Evolutionary conservation across 352 stramenopile genomes (phyloP).

Genomic region (Nothophytophthora sp.): DNA sequence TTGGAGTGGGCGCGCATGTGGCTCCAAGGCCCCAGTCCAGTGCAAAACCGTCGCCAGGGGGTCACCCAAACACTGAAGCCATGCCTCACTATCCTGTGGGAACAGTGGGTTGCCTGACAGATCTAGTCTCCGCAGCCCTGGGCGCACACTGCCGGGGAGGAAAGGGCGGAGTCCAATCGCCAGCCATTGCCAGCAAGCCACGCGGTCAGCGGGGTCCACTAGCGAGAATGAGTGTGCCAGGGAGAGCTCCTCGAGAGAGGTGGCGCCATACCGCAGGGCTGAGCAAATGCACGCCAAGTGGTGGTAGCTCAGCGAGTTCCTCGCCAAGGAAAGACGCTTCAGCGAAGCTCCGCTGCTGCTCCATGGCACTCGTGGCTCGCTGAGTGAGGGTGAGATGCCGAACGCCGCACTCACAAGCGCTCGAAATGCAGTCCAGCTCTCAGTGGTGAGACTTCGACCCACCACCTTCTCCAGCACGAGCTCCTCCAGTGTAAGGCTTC

Average conservation of each 20-base stretch:
- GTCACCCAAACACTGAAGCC: constrained; percentile 22
- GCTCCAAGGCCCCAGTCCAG: constrained; percentile 7
- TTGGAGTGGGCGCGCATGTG: constrained; percentile 3
- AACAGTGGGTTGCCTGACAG: constrained; percentile 33
- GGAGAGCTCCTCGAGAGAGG: constrained; percentile 25
- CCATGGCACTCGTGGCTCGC: too few species aligned
- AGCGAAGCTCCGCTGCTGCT: constrained; percentile 1
- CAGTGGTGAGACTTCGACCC: constrained; percentile 9
- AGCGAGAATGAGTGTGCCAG: constrained; percentile 27
- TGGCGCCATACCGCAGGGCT: constrained; percentile 18
- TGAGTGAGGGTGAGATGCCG: neutral
- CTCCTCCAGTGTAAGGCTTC: constrained; percentile 14
- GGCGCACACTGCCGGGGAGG: neutral
- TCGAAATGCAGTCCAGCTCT: constrained; percentile 29
- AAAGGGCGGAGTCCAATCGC: constrained; percentile 24
- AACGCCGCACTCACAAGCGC: constrained; percentile 25
- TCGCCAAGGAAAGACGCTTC: constrained; percentile 31
- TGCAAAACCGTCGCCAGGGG: constrained; percentile 14
- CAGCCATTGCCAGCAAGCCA: constrained; percentile 32
- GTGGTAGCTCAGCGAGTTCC: constrained; percentile 28
- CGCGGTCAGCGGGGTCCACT: constrained; percentile 24
- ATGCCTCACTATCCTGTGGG: constrained; percentile 27
- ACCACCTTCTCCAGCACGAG: constrained; percentile 33
- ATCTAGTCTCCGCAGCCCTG: constrained; percentile 22
- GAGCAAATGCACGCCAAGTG: constrained; percentile 36